Base-by-base conservation (phyloP, 352 stramenopile species). In the Pythium periplocum region DNA sequence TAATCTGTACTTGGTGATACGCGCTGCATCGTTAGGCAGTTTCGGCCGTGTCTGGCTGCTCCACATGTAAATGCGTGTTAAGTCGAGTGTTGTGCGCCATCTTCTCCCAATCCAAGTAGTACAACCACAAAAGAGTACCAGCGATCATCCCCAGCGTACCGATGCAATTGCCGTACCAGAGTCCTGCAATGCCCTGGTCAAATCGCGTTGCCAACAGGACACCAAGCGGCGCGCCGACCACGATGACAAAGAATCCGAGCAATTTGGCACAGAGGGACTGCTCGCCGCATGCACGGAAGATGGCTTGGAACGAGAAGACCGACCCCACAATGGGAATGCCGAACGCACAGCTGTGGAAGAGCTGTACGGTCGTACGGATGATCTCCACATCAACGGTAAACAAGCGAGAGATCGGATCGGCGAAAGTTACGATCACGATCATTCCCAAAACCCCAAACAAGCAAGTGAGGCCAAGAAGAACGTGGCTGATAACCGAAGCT, bases 111-210 rank as follows among this genome's bases (percentile, higher is more conserved):
- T 64, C 39, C 45, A 77, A 17, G 59, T 69, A 48, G 40, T 53
- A 53, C 38, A 66, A 10, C 64, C 65, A 66, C 49, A 61, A 37
- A 34, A 49, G 33, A 2, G 45, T 45, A 33, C 51, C 44, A 32
- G 45, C 26, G 48, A 71, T 57, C 41, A 63, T 51, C 32, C 58
- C 34, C 32, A 36, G 9, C 38, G 69, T 40, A 30, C 61, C 51
- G 12, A 68, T 61, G 60, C 86, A 73, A 45, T 88, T 75, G 2
- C 80, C 80, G 46, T 73, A 67, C 64, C 64, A 73, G 33, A 73
- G 61, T 0, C 64, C 64, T 0, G 55, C 36, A 26, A 73, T 50
- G 36, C 61, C 64, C 7, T 44, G 40, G 2, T 52, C 31, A 9
- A 63, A 50, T 9, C 32, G 11, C 38, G 64, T 34, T 6, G 61